Evolutionary conservation across 176 grass and related monocot genomes (phyloP), one percentile per base, ranked within the genome.

Genomic region (Aegilops umbellulata): DNA sequence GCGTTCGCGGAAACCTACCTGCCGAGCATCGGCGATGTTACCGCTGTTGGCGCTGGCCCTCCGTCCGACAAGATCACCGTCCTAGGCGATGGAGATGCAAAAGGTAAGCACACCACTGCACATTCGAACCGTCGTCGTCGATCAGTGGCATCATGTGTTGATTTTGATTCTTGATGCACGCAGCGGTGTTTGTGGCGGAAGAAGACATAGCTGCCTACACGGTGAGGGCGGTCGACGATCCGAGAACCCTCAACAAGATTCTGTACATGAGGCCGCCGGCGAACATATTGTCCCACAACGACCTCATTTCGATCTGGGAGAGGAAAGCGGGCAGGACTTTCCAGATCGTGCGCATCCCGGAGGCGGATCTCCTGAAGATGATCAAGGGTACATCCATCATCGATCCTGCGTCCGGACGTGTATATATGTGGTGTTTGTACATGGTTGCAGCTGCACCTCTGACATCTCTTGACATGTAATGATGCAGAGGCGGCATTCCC

Each of bases 241-340:
- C 53, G 0, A 86, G 86, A 69, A 83, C 86, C 24, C 64, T 95
- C 29, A 92, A 95, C 83, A 95, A 91, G 80, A 85, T 89, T 9
- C 55, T 95, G 41, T 92, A 92, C 79, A 9, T 95, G 65, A 89
- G 86, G 4, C 90, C 86, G 0, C 69, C 74, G 0, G 70, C 29
- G 7, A 95, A 92, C 60, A 81, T 88, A 1, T 0, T 90, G 30
- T 84, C 88, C 26, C 88, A 95, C 62, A 95, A 76, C 60, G 88
- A 95, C 64, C 61, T 92, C 17, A 87, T 92, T 26, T 62, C 25
- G 32, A 26, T 90, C 17, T 95, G 86, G 85, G 88, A 92, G 79
- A 76, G 73, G 55, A 85, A 89, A 69, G 25, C 32, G 0, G 83
- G 80, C 8, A 95, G 80, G 88, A 76, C 61, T 11, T 84, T 88